Base-by-base conservation (phyloP, 2,329 filamentous ascomycete genomes). In the Endoconidiophora polonica region DNA sequence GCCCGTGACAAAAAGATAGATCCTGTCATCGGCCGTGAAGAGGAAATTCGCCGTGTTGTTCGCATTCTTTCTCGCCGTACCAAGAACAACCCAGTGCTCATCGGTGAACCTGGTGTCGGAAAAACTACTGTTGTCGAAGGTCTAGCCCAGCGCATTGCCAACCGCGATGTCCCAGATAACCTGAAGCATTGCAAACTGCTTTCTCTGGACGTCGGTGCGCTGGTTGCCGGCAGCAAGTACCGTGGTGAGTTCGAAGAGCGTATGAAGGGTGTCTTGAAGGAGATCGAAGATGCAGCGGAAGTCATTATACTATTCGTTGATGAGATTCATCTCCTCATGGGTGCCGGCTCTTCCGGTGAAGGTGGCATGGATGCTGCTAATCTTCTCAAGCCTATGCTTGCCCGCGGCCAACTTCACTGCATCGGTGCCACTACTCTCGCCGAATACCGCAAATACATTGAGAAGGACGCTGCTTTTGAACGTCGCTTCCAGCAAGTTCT, bases 301-400 rank as follows among this genome's bases (percentile, higher is more conserved):
- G 94, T 88, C 72, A 95, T 98, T 61, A 83, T 98, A 48, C 79
- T 98, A 55, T 98, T 98, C 59, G 91, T 98, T 57, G 91, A 98
- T 65, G 91, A 98, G 65, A 98, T 98, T 57, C 91, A 98, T 68
- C 74, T 98, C 55, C 79, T 98, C 55, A 98, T 98, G 91, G 91
- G 91, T 53, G 91, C 91, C 56, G 91, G 91, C 54, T 81, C 87
- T 37, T 90, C 84, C 49, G 91, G 91, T 52, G 90, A 96, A 64
- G 91, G 91, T 56, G 91, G 91, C 58, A 98, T 98, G 91, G 91
- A 98, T 62, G 91, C 91, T 46, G 91, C 91, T 59, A 98, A 98
- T 64, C 70, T 98, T 59, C 75, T 98, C 56, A 98, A 98, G 71
- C 91, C 91, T 52, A 96, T 96, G 90, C 77, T 98, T 57, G 91